Base-by-base conservation (phyloP, 2,329 filamentous ascomycete species). In the Clonostachys rosea region DNA sequence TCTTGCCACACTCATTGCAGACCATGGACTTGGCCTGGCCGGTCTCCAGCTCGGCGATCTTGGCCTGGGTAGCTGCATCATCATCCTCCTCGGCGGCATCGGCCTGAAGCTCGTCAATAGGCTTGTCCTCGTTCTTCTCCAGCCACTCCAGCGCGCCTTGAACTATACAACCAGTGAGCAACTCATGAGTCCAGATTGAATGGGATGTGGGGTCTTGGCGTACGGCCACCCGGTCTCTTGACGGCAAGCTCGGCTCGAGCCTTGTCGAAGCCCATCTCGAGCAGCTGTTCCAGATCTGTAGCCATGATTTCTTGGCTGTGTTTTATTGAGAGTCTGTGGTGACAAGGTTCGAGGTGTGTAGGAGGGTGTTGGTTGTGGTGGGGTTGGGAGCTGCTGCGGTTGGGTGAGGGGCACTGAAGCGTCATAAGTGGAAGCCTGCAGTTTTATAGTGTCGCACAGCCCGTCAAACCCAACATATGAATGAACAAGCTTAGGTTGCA, bases 1-100 rank as follows among this genome's bases (percentile, higher is more conserved):
- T 87, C 77, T 96, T 96, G 61, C 87, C 87, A 62, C 94, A 99
- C 48, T 96, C 92, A 54, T 96, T 94, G 78, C 94, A 99, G 44
- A 95, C 79, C 47, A 97, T 81, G 43, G 90, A 95, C 59, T 83
- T 81, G 47, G 91, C 88, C 58, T 86, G 82, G 49, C 86, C 89
- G 2, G 81, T 80, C 57, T 87, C 76, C 4, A 91, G 73, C n/a
- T 81, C 78, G 6, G 83, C 78, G 11, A 81, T 79, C 56, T 86
- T 74, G 34, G 77, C 74, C 42, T 72, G 69, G 6, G 72, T 73
- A 30, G 74, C 68, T 10, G 71, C 72, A 13, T 52, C 75, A 9
- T 80, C 75, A 4, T 73, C 69, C 5, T 77, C 69, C 30, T 74
- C 76, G 5, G 65, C 66, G 2, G 65, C 63, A 20, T 66, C 62